phyloP scores from a whole-genome alignment of 2,329 filamentous ascomycete species.

The Alternaria atra region DNA sequence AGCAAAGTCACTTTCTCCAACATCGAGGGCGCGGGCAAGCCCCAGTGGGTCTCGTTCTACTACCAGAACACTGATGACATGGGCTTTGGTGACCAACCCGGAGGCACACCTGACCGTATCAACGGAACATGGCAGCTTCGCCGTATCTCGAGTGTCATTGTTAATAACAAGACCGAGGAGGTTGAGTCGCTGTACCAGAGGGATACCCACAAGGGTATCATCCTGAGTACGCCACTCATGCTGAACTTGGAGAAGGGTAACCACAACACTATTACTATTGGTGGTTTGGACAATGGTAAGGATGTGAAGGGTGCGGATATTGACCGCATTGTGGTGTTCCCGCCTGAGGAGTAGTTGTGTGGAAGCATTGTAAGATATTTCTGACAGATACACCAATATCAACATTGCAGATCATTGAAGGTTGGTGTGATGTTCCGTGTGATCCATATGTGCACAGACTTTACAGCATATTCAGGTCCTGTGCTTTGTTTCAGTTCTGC shows the following conservation, averaged over 20 bases:
- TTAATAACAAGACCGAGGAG: constrained; percentile 62
- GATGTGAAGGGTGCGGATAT: constrained; percentile 67
- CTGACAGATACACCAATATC: no score
- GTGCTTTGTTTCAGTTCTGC: no score
- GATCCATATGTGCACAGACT: no score
- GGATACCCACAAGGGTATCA: constrained; percentile 67
- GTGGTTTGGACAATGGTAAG: constrained; percentile 65
- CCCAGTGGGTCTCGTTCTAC: constrained; percentile 67
- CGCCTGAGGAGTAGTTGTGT: constrained; percentile 55
- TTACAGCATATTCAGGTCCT: no score
- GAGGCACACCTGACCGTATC: constrained; percentile 67
- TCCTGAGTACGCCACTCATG: constrained; percentile 66
- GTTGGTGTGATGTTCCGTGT: no score
- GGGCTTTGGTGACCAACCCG: constrained; percentile 65
- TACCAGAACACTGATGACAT: constrained; percentile 69
- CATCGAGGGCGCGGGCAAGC: constrained; percentile 60
- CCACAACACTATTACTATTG: constrained; percentile 68
- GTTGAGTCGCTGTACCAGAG: constrained; percentile 63
- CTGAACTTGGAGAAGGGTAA: constrained; percentile 63
- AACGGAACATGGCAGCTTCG: constrained; percentile 68
- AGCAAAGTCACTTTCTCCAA: constrained; percentile 62
- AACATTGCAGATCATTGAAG: no score
- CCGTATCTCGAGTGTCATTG: constrained; percentile 67
- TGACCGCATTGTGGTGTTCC: constrained; percentile 68
- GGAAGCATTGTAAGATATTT: no score